A percentile compares a stretch with the other conserved stretches of the same genome.
These are phyloP conservation scores for Candida glaebosa DNA, from an alignment of 805 yeast genomes.

Conservation along the genomic window DNA sequence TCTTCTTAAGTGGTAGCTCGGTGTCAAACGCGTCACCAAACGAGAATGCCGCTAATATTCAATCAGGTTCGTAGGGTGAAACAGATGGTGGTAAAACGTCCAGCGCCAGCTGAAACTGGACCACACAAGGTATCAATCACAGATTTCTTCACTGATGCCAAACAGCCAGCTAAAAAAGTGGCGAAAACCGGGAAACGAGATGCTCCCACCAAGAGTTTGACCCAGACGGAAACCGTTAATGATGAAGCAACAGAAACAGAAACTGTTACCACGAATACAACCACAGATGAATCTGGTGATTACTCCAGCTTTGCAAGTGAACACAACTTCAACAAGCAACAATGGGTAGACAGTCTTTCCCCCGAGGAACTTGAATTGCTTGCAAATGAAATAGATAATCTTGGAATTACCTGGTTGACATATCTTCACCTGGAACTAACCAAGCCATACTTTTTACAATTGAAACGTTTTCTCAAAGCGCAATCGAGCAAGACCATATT, in stretches of 20 bases:
- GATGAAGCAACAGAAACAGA: neutral
- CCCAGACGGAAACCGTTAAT: no score
- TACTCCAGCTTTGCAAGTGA: constrained; percentile 12
- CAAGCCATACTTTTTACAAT: constrained; percentile 75
- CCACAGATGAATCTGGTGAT: constrained; percentile 6
- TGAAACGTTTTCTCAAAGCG: constrained; percentile 59
- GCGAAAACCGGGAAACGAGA: neutral
- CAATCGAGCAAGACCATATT: constrained; percentile 58
- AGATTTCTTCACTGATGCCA: constrained; percentile 11
- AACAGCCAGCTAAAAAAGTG: neutral
- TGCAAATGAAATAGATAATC: constrained; percentile 60
- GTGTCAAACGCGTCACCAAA: neutral
- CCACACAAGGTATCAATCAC: constrained; percentile 9
- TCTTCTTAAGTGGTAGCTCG: neutral
- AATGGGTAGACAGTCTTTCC: constrained; percentile 49
- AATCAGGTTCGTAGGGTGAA: neutral
- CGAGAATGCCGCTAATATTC: neutral
- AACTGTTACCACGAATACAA: neutral
- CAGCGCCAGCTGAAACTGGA: neutral
- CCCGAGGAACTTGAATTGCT: constrained; percentile 51
- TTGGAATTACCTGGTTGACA: constrained; percentile 78
- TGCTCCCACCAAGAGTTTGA: no score
- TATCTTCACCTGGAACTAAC: constrained; percentile 66
- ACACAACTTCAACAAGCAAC: constrained; percentile 43
- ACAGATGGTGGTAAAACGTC: constrained; percentile 4